Base-by-base conservation (phyloP, 78 protist genomes). In the Dictyostelium discoideum region DNA sequence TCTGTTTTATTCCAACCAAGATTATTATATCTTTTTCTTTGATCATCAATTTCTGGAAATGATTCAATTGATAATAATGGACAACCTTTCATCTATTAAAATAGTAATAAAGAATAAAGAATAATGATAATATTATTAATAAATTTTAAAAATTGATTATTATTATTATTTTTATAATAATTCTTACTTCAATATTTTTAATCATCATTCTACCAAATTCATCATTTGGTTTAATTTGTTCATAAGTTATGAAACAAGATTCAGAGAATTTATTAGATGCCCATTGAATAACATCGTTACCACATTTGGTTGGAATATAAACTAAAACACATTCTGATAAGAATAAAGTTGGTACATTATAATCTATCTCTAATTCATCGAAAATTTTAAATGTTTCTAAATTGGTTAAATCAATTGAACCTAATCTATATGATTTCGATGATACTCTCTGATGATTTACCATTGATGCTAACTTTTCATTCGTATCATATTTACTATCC, bases 171-270 rank as follows among this genome's bases (percentile, higher is more conserved):
- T 42, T 3, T 2, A 42, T 42, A 42, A 42, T 42, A 42, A 5
- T 48, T 32, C 37, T 32, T 92, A 92, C 89, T 67, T 92, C 92
- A 10, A 93, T 87, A 93, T 93, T 93, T 50, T 93, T 87, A 54
- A 93, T 44, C 96, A 93, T 93, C 94, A 93, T 87, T 76, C 57
- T 13, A 44, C 96, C 96, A 86, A 93, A 93, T 77, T 86, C 94
- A 80, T 93, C 96, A 84, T 78, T 54, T 14, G 96, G 96, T 86
- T 87, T 93, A 29, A 93, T 93, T 84, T 93, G 96, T 85, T 93
- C 96, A 22, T 93, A 93, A 3, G 96, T 93, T 32, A 87, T 84
- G 32, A 93, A 93, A 44, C 69, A 16, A 39, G 93, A 57, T 74
- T 82, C 88, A 29, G 42, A 42, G 40, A 93, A 93, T 29, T 74